Base-by-base conservation (phyloP, 768 basidiomycete genomes). In the Suillus sp. region DNA sequence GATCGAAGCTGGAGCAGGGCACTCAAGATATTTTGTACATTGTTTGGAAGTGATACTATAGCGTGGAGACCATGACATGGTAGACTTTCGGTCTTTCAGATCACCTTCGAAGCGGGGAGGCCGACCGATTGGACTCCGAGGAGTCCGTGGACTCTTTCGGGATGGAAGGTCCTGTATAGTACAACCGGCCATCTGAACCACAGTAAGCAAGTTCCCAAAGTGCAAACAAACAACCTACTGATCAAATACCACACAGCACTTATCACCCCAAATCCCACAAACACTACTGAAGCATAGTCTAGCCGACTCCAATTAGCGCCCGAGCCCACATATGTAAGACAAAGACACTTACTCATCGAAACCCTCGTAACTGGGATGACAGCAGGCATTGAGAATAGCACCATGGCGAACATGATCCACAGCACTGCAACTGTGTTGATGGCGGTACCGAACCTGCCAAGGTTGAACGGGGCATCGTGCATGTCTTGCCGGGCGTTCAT, bases 261-360 rank as follows among this genome's bases (percentile, higher is more conserved):
- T 37, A 89, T 80, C 18, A 75, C 66, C 1, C 76, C 84, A 65
- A 90, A 89, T 2, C 84, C 87, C 45, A 87, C 83, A 63, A 88
- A 89, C 20, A 89, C 87, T 10, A 86, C 87, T 16, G 84, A 84
- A 16, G 87, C 87, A 65, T 87, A 88, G 73, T 90, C 88, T 89
- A 68, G 9, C 47, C 43, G 5, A 11, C 10, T 20, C 3, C n/a
- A 4, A n/a, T 56, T 55, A 56, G 42, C 32, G n/a, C 14, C 25
- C 13, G 20, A 35, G 32, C 18, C 37, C 25, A 38, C 37, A 16
- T 14, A 61, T 38, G 14, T 22, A 59, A 25, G 32, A 47, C 20
- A 34, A 43, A 14, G 32, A 9, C 6, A 72, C 78, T 53, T 57
- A 79, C 82, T 83, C 82, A 87, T 88, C 4, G 84, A 75, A 1